Conservation (phyloP, 2,329 filamentous ascomycete species). For the Coleophoma cylindrospora region DNA sequence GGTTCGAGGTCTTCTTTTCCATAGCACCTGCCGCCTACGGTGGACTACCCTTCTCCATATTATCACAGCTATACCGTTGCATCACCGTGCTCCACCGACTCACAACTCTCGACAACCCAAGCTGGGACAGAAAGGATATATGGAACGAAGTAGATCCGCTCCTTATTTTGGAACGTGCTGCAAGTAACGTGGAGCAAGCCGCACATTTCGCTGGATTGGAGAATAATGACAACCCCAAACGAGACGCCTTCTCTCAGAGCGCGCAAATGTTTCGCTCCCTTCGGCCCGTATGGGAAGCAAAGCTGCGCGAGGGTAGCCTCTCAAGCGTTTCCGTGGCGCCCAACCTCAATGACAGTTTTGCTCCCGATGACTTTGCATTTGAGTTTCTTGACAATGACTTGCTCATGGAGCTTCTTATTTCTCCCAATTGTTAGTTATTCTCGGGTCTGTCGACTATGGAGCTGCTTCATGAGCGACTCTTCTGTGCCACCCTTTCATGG, state of each 20-base stretch:
- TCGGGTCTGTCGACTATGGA: too few species aligned
- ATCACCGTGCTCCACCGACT: slow-evolving; percentile 1
- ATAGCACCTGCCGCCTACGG: slow-evolving; percentile 1
- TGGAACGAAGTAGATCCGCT: background rate
- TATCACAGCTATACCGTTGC: background rate
- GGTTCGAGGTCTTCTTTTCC: slow-evolving; percentile 3
- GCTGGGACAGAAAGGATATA: slow-evolving; percentile 3
- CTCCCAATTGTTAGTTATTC: too few species aligned
- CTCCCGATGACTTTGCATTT: background rate
- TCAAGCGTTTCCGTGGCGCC: background rate
- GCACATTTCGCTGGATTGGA: slow-evolving; percentile 1
- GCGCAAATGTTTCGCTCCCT: background rate
- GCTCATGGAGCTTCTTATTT: background rate
- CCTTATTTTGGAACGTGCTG: background rate
- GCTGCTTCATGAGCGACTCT: too few species aligned
- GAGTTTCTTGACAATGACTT: background rate
- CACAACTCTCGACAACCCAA: slow-evolving; percentile 2
- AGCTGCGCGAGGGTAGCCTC: background rate
- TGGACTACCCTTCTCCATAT: slow-evolving; percentile 1
- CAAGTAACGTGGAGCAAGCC: slow-evolving; percentile 1
- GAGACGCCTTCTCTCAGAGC: slow-evolving; percentile 1
- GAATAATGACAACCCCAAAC: background rate
- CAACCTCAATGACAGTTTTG: background rate
- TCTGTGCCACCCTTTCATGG: too few species aligned
- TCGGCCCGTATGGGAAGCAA: slow-evolving; percentile 1